Base-by-base conservation (phyloP, 768 basidiomycete species). In the Mycena filopes region DNA sequence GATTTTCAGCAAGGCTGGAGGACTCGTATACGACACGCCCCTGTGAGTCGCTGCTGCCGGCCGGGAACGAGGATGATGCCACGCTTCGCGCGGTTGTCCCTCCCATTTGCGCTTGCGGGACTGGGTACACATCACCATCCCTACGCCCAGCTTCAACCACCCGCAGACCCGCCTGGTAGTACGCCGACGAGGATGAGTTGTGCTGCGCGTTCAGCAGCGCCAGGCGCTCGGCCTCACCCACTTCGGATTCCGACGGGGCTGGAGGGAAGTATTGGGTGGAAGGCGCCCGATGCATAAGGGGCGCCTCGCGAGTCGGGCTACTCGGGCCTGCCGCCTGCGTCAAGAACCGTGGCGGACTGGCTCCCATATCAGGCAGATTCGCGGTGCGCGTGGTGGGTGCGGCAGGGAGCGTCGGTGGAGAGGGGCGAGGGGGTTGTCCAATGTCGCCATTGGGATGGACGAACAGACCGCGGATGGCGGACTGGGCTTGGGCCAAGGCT, bases 151-250 rank as follows among this genome's bases (percentile, higher is more conserved):
- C 15, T 13, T 55, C 53, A 18, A 4, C 38, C 21, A 26, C 40
- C 3, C 29, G 55, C 45, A 63, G 26, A 18, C 60, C 46, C 13
- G 66, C 61, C 42, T 78, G 78, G 58, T 80, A 80, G 12, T 78
- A 77, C n/a, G 74, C 72, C 36, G 80, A 79, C 11, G 79, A 70
- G 1, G 78, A 75, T 20, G 81, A 76, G 56, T 85, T 84, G 55
- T 61, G 78, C 58, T 77, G 76, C 11, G 84, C 81, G 55, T 85
- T 84, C 25, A 76, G 73, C 62, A 75, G 73, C 9, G 83, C 82
- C 16, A 83, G 62, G 10, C 71, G 73, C 26, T 83, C 75, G 18
- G 79, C 74, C 54, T 81, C 81, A 45, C 78, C 76, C n/a, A 80
- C 78, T 60, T 83, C 81, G 21, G 77, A 74, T 50, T 81, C 80